Conservation (phyloP, 2,329 filamentous ascomycete genomes). For the Fusarium globosum region DNA sequence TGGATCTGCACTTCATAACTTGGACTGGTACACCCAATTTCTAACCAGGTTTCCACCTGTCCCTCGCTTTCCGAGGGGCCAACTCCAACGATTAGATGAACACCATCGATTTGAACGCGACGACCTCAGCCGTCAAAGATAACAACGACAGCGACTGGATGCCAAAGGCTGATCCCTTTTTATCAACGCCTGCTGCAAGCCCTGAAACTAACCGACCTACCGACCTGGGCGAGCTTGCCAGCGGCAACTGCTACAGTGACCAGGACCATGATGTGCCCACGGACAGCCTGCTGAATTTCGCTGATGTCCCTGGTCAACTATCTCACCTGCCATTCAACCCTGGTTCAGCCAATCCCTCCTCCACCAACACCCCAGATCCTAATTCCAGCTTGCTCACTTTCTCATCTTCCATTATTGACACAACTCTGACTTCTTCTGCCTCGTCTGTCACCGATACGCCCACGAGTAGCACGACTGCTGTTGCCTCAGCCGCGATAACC, state of each 20-base stretch:
- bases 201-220: conserved; percentile 31
- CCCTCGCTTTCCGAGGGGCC: conserved; percentile 32
- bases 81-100: conserved; percentile 42
- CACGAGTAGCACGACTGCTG: conserved; percentile 26
- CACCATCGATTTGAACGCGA: conserved; percentile 36
- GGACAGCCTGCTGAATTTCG: conserved; percentile 44
- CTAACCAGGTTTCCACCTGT: conserved; percentile 17
- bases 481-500: conserved; percentile 36
- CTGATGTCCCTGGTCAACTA: conserved; percentile 45
- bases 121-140: conserved; percentile 40
- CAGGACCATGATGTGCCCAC: conserved; percentile 44
- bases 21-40: conserved; percentile 31
- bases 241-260: conserved; percentile 35
- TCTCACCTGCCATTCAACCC: conserved; percentile 45
- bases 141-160: conserved; percentile 10
- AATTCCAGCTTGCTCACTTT: conserved; percentile 42
- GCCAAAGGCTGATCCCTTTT: conserved; percentile 26
- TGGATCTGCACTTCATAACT: conserved; percentile 30
- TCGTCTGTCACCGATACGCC: conserved; percentile 27
- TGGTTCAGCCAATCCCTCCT: conserved; percentile 43
- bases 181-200: conserved; percentile 22
- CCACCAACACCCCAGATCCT: conserved; percentile 39
- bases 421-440: conserved; percentile 37
- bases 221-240: conserved; percentile 31
- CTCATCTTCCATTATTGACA: conserved; percentile 33